Evolutionary conservation across 2,329 filamentous ascomycete species (phyloP).

Genomic region (Stachybotrys echinatus): DNA sequence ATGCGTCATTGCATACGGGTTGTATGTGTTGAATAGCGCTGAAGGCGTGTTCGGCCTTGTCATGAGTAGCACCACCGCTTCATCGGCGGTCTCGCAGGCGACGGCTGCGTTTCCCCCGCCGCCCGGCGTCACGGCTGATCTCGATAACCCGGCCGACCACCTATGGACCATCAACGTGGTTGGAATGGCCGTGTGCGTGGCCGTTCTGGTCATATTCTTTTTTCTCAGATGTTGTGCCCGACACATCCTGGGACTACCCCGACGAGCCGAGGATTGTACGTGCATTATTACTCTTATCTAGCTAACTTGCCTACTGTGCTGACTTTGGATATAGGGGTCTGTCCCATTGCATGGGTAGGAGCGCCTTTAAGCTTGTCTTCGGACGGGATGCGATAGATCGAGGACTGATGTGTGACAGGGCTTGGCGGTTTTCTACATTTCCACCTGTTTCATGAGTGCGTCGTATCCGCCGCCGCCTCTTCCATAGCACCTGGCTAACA

Average conservation of each 20-base stretch:
- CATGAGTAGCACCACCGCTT: too few species aligned
- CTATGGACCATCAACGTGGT: background rate
- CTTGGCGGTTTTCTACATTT: background rate
- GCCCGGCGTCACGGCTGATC: background rate
- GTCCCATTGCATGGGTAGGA: background rate
- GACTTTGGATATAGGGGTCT: too few species aligned
- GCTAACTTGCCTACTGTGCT: too few species aligned
- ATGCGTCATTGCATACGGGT: too few species aligned
- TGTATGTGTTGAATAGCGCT: too few species aligned
- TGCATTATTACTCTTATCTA: background rate
- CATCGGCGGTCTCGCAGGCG: background rate
- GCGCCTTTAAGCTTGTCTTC: background rate
- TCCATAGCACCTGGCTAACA: background rate
- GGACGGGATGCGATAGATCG: background rate
- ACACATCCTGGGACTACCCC: background rate
- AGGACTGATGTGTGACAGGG: background rate
- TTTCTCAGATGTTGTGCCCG: background rate
- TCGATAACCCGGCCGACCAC: background rate
- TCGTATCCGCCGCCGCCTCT: too few species aligned
- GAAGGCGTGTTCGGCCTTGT: too few species aligned
- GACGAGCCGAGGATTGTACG: background rate
- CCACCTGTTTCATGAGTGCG: slow-evolving; percentile 1
- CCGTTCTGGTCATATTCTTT: background rate
- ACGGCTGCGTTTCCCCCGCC: background rate
- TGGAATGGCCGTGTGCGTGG: background rate